Evolutionary conservation across 768 basidiomycete species (phyloP), one percentile per base, ranked within the genome.

Genomic region (Clavulina sp.): DNA sequence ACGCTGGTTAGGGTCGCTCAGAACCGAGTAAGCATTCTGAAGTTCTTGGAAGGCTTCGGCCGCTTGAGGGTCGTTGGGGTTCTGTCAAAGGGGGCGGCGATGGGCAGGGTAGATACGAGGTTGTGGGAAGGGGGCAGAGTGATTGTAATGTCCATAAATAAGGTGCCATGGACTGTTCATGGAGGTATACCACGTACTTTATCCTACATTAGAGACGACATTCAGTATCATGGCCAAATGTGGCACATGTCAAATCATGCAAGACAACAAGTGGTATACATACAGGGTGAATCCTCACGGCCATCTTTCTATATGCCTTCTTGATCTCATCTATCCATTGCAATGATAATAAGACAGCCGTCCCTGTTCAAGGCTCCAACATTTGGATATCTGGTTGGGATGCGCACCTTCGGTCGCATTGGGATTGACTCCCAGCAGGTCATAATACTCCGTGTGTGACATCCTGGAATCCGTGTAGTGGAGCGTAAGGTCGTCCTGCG

Each of bases 241-340:
- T 18, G 32, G 21, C 3, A 28, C 40, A 9, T 9, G 24, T 38
- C 23, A 38, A 19, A 36, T 28, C 3, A n/a, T 5, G 21, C 50
- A 38, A 43, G 50, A 31, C 43, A n/a, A 13, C 41, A 29, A 7
- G 16, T 6, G 30, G n/a, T 18, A 46, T n/a, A 55, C 77, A 61
- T 65, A 88, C 85, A 41, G 88, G 88, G 63, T 91, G 87, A 57
- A 85, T 81, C 61, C 85, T 77, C 62, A 81, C 87, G 30, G 88
- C 88, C 83, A 91, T 92, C 69, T 77, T 84, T 63, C 83, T 81
- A 63, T 96, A 96, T 16, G 91, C 91, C 62, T 84, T 86, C 67
- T 91, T 92, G 60, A 96, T 87, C 56, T 96, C 87, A 57, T 72
- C 85, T 82, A 47, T 18, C n/a, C n/a, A 52, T 54, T 50, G 23